Percentiles rank a stretch among this genome's conserved stretches.
Evolutionary conservation across 2,329 filamentous ascomycete genomes (phyloP).

Genomic region (Spiromastix sp.): DNA sequence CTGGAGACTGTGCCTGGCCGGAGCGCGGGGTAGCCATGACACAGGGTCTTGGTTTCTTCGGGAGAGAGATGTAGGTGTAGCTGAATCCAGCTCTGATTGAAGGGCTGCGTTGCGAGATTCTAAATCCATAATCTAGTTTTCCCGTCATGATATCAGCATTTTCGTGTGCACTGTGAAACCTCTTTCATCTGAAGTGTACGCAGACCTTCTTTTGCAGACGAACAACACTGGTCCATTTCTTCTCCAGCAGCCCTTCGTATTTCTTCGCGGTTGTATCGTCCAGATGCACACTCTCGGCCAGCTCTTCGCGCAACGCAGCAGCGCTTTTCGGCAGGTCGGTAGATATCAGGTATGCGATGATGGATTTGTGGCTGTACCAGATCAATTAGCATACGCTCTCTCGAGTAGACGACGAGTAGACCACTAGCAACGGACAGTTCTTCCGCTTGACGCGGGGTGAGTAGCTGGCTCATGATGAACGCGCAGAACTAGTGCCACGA

Average conservation of each 20-base stretch:
- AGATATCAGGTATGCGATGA: constrained; percentile 76
- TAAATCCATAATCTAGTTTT: constrained; percentile 88
- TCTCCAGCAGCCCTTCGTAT: constrained; percentile 87
- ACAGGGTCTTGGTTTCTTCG: constrained; percentile 73
- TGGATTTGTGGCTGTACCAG: constrained; percentile 69
- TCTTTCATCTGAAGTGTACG: constrained; percentile 2
- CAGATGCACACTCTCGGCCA: constrained; percentile 57
- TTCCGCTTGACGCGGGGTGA: constrained; percentile 72
- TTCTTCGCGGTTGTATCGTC: constrained; percentile 80
- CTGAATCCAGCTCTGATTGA: constrained; percentile 74
- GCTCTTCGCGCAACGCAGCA: constrained; percentile 63
- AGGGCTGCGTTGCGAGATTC: constrained; percentile 63
- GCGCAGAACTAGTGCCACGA: background rate
- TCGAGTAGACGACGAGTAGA: constrained; percentile 7
- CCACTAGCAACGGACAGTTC: constrained; percentile 10
- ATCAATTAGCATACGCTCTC: constrained; percentile 4
- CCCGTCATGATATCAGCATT: background rate
- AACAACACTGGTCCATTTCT: constrained; percentile 97
- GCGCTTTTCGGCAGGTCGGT: constrained; percentile 62
- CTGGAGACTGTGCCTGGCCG: constrained; percentile 70
- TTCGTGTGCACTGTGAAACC: background rate
- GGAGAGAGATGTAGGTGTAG: constrained; percentile 68
- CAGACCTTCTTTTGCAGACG: constrained; percentile 86
- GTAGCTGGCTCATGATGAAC: constrained; percentile 56
- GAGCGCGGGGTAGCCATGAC: constrained; percentile 76